Evolutionary conservation across 495 filamentous ascomycete genomes (phyloP).

Genomic region (Jackrogersella multiformis): DNA sequence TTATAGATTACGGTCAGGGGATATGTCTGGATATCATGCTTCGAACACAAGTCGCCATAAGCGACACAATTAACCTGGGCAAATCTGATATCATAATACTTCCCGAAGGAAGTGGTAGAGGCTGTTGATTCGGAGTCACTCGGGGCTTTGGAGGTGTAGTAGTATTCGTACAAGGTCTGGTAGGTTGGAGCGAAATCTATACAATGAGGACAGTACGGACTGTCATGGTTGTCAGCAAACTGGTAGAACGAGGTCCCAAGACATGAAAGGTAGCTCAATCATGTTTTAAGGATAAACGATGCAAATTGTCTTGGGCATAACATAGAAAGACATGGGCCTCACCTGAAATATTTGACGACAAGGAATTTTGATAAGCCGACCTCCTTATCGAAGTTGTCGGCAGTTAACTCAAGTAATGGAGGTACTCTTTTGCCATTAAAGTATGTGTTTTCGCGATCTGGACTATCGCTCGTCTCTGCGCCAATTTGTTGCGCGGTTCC

Average conservation of each 20-base stretch:
- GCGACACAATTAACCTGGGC: conserved; percentile 84
- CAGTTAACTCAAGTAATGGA: conserved; percentile 66
- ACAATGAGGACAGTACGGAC: conserved; percentile 80
- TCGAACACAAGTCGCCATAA: conserved; percentile 75
- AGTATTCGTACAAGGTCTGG: conserved; percentile 95
- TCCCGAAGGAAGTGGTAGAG: conserved; percentile 54
- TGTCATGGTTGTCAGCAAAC: conserved; percentile 41
- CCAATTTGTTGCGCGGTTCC: conserved; percentile 48
- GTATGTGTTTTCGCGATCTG: conserved; percentile 59
- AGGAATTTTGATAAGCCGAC: conserved; percentile 53
- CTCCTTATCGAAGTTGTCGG: conserved; percentile 54
- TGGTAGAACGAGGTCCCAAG: not conserved
- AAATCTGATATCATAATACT: conserved; percentile 91
- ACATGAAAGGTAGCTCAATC: not conserved
- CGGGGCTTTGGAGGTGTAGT: conserved; percentile 82
- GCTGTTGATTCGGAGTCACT: conserved; percentile 41
- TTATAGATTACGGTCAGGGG: conserved; percentile 86
- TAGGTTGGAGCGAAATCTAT: conserved; percentile 80
- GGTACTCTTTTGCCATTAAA: conserved; percentile 88
- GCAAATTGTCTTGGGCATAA: not conserved
- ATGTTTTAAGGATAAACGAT: conserved; percentile 3
- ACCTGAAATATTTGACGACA: conserved; percentile 63
- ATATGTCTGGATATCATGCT: conserved; percentile 69
- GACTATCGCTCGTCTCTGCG: conserved; percentile 46
- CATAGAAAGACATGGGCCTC: conserved; percentile 10